Evolutionary conservation across 2,329 filamentous ascomycete species (phyloP).

Genomic region (Aspergillus sp.): DNA sequence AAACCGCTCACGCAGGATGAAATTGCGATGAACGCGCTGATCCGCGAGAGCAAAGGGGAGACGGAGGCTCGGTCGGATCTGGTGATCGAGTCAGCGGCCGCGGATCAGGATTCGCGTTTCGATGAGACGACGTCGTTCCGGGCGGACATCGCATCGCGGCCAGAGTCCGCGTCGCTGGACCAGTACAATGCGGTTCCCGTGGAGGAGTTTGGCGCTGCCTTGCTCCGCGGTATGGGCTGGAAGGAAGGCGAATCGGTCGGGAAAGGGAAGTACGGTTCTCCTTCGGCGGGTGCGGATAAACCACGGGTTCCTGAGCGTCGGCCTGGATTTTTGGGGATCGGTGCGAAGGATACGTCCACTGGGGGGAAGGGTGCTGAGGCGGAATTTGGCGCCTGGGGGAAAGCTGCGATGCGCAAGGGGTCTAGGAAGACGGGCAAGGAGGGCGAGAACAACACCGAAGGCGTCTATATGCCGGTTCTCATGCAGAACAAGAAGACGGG

Average conservation of each 20-base stretch:
- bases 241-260: slow-evolving; percentile 66
- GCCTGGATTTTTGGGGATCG: slow-evolving; percentile 81
- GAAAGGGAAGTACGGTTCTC: slow-evolving; percentile 50
- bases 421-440: slow-evolving; percentile 58
- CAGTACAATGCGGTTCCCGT: slow-evolving; percentile 89
- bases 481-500: slow-evolving; percentile 63
- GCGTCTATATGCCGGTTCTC: slow-evolving; percentile 62
- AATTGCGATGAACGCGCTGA: slow-evolving; percentile 64
- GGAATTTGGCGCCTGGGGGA: slow-evolving; percentile 79
- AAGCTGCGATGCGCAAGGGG: slow-evolving; percentile 54
- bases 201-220: slow-evolving; percentile 88
- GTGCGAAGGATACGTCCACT: slow-evolving; percentile 70
- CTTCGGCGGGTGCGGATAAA: slow-evolving; percentile 48
- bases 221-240: slow-evolving; percentile 94
- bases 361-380: slow-evolving; percentile 57
- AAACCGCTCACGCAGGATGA: slow-evolving; percentile 58
- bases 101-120: slow-evolving; percentile 24
- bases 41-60: slow-evolving; percentile 54
- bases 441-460: slow-evolving; percentile 39
- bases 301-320: slow-evolving; percentile 67
- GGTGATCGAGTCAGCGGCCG: slow-evolving; percentile 49
- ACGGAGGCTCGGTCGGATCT: slow-evolving; percentile 46
- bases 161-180: slow-evolving; percentile 72
- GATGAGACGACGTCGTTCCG: slow-evolving; percentile 62
- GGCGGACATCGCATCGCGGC: slow-evolving; percentile 68